phyloP scores from a whole-genome alignment of 2,329 filamentous ascomycete species.

The Dactylellina cionopaga region DNA sequence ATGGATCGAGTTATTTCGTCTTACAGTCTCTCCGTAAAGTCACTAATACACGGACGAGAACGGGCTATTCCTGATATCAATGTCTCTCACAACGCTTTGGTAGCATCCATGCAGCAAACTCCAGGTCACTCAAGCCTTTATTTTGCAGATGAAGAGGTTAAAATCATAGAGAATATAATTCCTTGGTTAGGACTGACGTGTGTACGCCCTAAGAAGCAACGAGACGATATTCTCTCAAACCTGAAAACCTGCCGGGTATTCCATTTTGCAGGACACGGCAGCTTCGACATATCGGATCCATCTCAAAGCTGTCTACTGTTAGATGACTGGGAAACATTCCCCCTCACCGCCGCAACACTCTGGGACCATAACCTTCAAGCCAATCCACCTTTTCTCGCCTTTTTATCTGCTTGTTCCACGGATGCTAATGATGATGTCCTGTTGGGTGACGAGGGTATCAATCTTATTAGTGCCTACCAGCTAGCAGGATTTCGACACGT shows the following conservation, averaged over 20 bases:
- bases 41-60: constrained; percentile 57
- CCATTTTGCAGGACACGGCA: constrained; percentile 63
- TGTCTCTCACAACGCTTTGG: constrained; percentile 51
- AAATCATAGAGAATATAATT: neutral
- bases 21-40: constrained; percentile 60
- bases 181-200: neutral
- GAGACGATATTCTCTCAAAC: constrained; percentile 56
- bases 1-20: constrained; percentile 61
- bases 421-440: constrained; percentile 3
- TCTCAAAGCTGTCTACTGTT: constrained; percentile 58
- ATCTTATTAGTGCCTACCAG: constrained; percentile 17
- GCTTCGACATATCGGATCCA: constrained; percentile 57
- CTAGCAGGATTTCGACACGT: constrained; percentile 26
- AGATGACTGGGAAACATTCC: constrained; percentile 13
- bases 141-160: constrained; percentile 2
- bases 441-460: constrained; percentile 26
- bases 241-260: constrained; percentile 59
- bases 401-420: constrained; percentile 40
- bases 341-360: constrained; percentile 10
- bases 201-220: neutral
- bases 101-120: constrained; percentile 59
- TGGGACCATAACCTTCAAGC: constrained; percentile 19
- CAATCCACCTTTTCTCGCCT: constrained; percentile 28
- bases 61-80: neutral
- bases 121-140: constrained; percentile 30